Conservation (phyloP, 225 moss, liverwort and hornwort genomes). For the Physcomitrellopsis africana region DNA sequence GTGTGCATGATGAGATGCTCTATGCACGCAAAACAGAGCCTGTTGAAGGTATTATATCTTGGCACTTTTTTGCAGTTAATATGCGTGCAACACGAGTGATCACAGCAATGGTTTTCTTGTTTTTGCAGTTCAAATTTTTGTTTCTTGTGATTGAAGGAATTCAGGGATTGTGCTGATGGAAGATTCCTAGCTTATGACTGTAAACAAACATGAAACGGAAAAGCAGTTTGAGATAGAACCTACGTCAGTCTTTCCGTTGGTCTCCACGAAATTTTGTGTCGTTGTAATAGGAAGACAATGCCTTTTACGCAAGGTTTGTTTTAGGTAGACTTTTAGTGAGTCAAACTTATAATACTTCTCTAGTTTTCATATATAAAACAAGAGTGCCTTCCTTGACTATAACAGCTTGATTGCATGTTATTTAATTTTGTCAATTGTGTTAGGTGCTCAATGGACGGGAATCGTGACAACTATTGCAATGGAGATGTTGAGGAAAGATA, state of each 20-base stretch:
- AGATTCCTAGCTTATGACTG: slow-evolving; percentile 4
- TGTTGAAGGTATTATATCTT: slow-evolving; percentile 59
- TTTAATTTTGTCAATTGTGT: slow-evolving; percentile 30
- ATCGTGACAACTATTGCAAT: slow-evolving; percentile 97
- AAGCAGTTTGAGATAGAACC: not conserved
- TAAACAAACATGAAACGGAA: not conserved
- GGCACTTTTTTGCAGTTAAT: slow-evolving; percentile 12
- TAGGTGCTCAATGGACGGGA: slow-evolving; percentile 99
- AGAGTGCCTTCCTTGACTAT: slow-evolving; percentile 4
- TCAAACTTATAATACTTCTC: slow-evolving; percentile 7
- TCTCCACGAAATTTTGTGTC: slow-evolving; percentile 2
- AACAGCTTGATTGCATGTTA: slow-evolving; percentile 3
- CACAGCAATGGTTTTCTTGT: not conserved
- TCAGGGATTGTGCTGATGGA: not conserved
- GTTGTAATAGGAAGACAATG: slow-evolving; percentile 13
- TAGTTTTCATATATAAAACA: not conserved
- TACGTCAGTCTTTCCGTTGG: slow-evolving; percentile 6
- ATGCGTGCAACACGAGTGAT: slow-evolving; percentile 2
- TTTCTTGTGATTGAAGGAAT: slow-evolving; percentile 15
- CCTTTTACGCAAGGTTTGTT: slow-evolving; percentile 15
- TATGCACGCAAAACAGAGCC: slow-evolving; percentile 93
- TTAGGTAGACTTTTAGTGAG: not conserved
- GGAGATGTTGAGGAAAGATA: slow-evolving; percentile 87
- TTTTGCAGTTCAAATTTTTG: not conserved
- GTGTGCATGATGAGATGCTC: slow-evolving; percentile 95